Conservation (phyloP, 2,329 filamentous ascomycete genomes). For the Hypoxylon sp. region DNA sequence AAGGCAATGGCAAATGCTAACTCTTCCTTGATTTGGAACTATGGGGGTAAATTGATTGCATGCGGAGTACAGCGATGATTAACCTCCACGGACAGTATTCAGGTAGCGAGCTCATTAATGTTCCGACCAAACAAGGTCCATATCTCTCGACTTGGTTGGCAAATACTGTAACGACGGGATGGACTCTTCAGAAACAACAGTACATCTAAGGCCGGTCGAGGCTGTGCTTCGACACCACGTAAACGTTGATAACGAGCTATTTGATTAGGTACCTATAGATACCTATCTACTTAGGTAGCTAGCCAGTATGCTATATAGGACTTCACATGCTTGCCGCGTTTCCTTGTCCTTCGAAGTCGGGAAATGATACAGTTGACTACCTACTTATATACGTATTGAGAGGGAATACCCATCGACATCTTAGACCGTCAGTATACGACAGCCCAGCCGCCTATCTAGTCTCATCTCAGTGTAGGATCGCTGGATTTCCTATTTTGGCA, state of each 20-base stretch:
- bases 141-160: conserved; percentile 20
- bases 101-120: conserved; percentile 41
- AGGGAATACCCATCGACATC: conserved; percentile 11
- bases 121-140: conserved; percentile 35
- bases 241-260: conserved; percentile 4
- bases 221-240: conserved; percentile 10
- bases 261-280: conserved; percentile 4
- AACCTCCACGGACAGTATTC: conserved; percentile 31
- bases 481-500: conserved; percentile 14
- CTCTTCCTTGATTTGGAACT: conserved; percentile 42
- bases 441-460: conserved; percentile 5
- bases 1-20: conserved; percentile 28
- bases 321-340: background rate
- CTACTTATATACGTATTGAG: background rate
- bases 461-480: conserved; percentile 15
- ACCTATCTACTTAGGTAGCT: background rate
- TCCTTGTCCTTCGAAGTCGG: background rate
- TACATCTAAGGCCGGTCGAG: conserved; percentile 16
- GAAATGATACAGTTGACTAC: background rate
- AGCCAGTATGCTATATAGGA: background rate
- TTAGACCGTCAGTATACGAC: conserved; percentile 15
- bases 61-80: conserved; percentile 41
- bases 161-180: conserved; percentile 34
- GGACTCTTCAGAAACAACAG: conserved; percentile 16
- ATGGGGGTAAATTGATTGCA: conserved; percentile 43